Percentiles rank a stretch among this genome's conserved stretches.
These are phyloP conservation scores for Nemania serpens DNA, from an alignment of 2,329 filamentous ascomycete genomes.

Conservation along the genomic window DNA sequence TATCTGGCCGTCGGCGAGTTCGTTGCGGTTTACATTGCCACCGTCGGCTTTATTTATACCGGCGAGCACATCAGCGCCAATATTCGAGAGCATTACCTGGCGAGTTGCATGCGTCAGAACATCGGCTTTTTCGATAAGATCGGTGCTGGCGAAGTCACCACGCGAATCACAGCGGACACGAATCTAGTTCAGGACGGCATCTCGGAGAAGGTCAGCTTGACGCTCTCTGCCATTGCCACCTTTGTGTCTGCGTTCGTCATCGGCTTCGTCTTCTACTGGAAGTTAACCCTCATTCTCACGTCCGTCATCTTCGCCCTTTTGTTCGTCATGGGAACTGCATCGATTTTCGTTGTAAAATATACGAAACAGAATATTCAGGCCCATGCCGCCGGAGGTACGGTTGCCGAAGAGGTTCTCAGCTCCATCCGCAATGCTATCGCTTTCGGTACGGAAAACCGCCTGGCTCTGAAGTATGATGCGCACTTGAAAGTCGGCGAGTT, in stretches of 20 bases:
- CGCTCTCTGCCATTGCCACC: conserved; percentile 74
- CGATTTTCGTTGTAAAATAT: conserved; percentile 76
- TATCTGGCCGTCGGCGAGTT: conserved; percentile 86
- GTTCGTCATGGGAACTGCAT: conserved; percentile 75
- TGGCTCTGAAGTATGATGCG: conserved; percentile 82
- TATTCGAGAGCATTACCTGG: conserved; percentile 81
- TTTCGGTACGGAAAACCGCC: conserved; percentile 89
- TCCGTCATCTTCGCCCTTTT: conserved; percentile 82
- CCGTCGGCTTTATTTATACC: conserved; percentile 87
- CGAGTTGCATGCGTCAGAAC: conserved; percentile 83
- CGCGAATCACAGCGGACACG: conserved; percentile 90
- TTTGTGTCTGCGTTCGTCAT: conserved; percentile 91
- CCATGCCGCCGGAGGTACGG: conserved; percentile 82
- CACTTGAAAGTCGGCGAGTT: conserved; percentile 75
- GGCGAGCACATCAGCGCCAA: conserved; percentile 80
- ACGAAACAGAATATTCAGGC: conserved; percentile 78
- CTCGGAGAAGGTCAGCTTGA: conserved; percentile 84
- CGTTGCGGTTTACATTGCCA: conserved; percentile 75
- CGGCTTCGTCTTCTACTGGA: conserved; percentile 90
- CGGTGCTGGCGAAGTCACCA: conserved; percentile 90
- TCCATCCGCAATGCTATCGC: conserved; percentile 91
- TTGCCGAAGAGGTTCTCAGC: conserved; percentile 93
- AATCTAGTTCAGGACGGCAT: conserved; percentile 94
- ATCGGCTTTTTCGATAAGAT: conserved; percentile 93
- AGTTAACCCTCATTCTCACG: conserved; percentile 83